Evolutionary conservation across 768 basidiomycete genomes (phyloP).

Genomic region (Hygrocybe coccinea): DNA sequence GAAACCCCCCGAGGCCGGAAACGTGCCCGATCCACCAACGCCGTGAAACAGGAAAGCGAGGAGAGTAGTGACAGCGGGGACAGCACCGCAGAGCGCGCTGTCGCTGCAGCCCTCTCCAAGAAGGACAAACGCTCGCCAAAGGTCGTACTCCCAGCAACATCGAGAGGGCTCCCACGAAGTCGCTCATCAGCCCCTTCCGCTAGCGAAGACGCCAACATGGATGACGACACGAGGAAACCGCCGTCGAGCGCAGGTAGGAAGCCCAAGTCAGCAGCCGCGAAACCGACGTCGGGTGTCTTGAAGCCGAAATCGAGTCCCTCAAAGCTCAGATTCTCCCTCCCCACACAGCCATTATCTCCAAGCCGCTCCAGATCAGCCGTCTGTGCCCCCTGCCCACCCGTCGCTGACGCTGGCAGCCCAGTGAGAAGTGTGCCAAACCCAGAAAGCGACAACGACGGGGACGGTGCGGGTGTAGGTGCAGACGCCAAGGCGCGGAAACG

Average conservation of each 20-base stretch:
- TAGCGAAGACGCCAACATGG: not conserved
- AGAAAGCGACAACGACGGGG: no score
- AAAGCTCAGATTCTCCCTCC: not conserved
- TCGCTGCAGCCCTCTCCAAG: not conserved
- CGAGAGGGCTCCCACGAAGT: not conserved
- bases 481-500: no score
- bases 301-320: not conserved
- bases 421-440: no score
- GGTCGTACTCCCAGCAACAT: not conserved
- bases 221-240: not conserved
- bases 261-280: not conserved
- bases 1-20: not conserved
- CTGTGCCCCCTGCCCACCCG: no score
- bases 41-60: not conserved
- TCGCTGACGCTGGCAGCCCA: no score
- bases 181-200: not conserved
- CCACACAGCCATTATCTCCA: not conserved
- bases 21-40: not conserved
- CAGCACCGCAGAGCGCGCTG: not conserved
- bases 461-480: no score
- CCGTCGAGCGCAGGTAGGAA: not conserved
- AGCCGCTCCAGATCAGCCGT: not conserved
- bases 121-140: not conserved
- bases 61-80: constrained; percentile 7
- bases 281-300: not conserved